Conservation (phyloP, 176 grass and related monocot genomes). For the Musa acuminata region DNA sequence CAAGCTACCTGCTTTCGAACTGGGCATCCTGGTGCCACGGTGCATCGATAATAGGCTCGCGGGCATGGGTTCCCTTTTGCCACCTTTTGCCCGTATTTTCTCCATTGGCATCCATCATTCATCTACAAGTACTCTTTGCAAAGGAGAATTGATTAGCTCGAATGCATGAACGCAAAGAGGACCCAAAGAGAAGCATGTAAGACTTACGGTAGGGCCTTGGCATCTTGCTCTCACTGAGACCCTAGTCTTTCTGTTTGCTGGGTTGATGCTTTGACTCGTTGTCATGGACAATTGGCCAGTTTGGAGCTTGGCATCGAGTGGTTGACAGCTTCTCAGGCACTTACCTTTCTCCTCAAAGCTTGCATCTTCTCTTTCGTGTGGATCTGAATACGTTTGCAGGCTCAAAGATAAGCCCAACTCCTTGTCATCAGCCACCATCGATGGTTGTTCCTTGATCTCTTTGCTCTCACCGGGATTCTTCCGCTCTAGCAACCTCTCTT, state of each 20-base stretch:
- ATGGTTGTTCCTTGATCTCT: slow-evolving; percentile 31
- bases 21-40: slow-evolving; percentile 81
- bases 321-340: slow-evolving; percentile 23
- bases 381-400: slow-evolving; percentile 34
- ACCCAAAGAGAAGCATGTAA: too few species aligned
- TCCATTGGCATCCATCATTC: slow-evolving; percentile 96
- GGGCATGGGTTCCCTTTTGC: slow-evolving; percentile 98
- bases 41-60: slow-evolving; percentile 88
- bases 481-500: neutral
- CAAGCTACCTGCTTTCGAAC: slow-evolving; percentile 75
- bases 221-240: slow-evolving; percentile 93
- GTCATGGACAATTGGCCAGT: slow-evolving; percentile 24
- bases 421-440: slow-evolving; percentile 28
- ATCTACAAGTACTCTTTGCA: slow-evolving; percentile 35
- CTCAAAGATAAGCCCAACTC: slow-evolving; percentile 62
- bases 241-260: slow-evolving; percentile 90
- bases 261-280: slow-evolving; percentile 66
- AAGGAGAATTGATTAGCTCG: too few species aligned
- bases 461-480: slow-evolving; percentile 11
- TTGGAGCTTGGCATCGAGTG: too few species aligned
- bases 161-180: too few species aligned
- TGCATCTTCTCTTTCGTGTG: neutral
- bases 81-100: slow-evolving; percentile 94
- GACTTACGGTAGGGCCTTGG: slow-evolving; percentile 83
- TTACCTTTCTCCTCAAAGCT: slow-evolving; percentile 6